These are phyloP conservation scores for Neofusicoccum sp. DNA, from an alignment of 2,329 filamentous ascomycete genomes.

Conservation along the genomic window DNA sequence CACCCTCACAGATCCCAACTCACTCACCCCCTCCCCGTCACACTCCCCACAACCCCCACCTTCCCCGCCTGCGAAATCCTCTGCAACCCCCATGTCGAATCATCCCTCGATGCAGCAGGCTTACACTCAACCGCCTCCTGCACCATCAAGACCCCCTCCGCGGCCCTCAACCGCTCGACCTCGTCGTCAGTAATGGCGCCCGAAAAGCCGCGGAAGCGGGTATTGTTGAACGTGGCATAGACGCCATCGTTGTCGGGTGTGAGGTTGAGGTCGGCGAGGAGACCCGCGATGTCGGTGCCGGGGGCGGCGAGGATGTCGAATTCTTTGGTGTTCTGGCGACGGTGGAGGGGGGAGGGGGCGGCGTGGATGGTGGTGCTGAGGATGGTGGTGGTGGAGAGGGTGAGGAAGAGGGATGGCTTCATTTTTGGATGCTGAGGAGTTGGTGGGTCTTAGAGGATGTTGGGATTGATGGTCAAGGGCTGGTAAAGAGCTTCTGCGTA, in stretches of 20 bases:
- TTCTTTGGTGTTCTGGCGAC: neutral
- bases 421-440: neutral
- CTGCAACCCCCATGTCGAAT: constrained; percentile 42
- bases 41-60: neutral
- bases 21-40: neutral
- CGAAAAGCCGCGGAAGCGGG: constrained; percentile 14
- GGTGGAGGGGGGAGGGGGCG: neutral
- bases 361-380: no score
- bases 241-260: neutral
- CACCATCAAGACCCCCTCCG: neutral
- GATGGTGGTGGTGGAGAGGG: neutral
- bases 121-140: neutral
- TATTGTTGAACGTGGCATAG: constrained; percentile 5
- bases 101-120: constrained; percentile 34
- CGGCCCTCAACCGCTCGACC: neutral
- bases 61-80: constrained; percentile 36
- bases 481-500: no score
- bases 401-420: neutral
- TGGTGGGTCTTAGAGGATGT: neutral
- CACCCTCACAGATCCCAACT: neutral
- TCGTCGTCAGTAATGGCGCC: constrained; percentile 5
- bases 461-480: no score
- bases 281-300: neutral
- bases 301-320: constrained; percentile 6
- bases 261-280: neutral